Conservation (phyloP, 495 filamentous ascomycete genomes). For the Lepidopterella palustris region DNA sequence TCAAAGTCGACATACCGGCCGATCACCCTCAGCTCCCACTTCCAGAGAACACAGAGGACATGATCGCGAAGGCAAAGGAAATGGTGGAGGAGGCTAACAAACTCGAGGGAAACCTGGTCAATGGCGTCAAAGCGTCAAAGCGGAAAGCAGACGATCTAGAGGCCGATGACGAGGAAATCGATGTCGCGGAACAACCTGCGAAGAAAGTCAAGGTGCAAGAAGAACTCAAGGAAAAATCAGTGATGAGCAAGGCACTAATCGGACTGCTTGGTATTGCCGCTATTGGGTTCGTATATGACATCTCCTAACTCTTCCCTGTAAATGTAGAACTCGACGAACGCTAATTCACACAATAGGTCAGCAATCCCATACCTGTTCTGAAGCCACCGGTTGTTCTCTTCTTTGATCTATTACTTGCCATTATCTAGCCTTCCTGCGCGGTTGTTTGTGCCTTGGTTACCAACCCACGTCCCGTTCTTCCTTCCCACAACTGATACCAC, state of each 20-base stretch:
- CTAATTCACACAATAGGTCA: not conserved
- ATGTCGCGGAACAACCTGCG: conserved; percentile 45
- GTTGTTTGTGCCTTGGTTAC: not conserved
- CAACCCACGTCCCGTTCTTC: not conserved
- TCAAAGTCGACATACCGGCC: conserved; percentile 70
- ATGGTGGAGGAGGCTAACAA: conserved; percentile 81
- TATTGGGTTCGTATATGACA: conserved; percentile 64
- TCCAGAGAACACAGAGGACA: conserved; percentile 64
- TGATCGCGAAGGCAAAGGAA: conserved; percentile 78
- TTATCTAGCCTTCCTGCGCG: not conserved
- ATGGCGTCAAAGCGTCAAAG: conserved; percentile 44
- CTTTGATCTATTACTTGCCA: not conserved
- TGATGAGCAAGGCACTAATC: conserved; percentile 73
- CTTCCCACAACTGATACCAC: conserved; percentile 1
- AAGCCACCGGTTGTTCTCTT: not conserved
- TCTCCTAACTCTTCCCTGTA: not conserved
- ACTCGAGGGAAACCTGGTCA: conserved; percentile 39
- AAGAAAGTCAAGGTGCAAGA: conserved; percentile 64
- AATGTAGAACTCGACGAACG: not conserved
- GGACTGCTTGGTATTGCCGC: conserved; percentile 79
- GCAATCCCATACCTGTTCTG: conserved; percentile 11
- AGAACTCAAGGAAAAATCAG: conserved; percentile 72
- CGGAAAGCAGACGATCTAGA: conserved; percentile 74
- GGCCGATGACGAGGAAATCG: conserved; percentile 44
- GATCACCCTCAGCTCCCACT: conserved; percentile 59